These are phyloP conservation scores for Takashimella tepidaria DNA, from an alignment of 1,284 basidiomycete genomes.

Conservation along the genomic window DNA sequence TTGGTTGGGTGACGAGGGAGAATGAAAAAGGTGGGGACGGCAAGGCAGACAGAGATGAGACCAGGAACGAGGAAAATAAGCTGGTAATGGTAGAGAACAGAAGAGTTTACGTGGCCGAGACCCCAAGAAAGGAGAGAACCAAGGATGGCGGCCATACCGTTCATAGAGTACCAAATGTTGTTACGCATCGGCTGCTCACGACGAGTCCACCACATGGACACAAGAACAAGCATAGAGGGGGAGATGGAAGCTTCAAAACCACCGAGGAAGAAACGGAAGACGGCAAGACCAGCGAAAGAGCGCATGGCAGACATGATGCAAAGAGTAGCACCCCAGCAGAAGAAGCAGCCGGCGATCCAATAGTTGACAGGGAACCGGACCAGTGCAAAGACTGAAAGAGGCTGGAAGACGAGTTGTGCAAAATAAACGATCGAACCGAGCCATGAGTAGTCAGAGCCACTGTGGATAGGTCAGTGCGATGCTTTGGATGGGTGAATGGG, in stretches of 20 bases:
- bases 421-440: conserved; percentile 32
- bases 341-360: conserved; percentile 28
- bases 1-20: conserved; percentile 40
- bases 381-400: conserved; percentile 25
- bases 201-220: conserved; percentile 37
- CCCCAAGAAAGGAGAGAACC: conserved; percentile 36
- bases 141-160: conserved; percentile 24
- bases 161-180: conserved; percentile 26
- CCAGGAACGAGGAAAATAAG: conserved; percentile 53
- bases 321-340: conserved; percentile 21
- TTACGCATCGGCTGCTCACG: conserved; percentile 30
- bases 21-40: conserved; percentile 25
- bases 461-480: too few species aligned
- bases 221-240: conserved; percentile 23
- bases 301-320: conserved; percentile 22
- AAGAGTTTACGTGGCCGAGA: conserved; percentile 25
- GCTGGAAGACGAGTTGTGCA: conserved; percentile 15
- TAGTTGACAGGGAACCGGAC: conserved; percentile 29
- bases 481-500: too few species aligned
- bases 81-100: conserved; percentile 34
- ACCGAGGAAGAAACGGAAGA: conserved; percentile 29
- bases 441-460: conserved; percentile 24
- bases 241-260: conserved; percentile 27
- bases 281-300: conserved; percentile 20
- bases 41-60: conserved; percentile 26